Evolutionary conservation across 148 eudicot genomes (phyloP).

Genomic region (Euryodendron excelsum): DNA sequence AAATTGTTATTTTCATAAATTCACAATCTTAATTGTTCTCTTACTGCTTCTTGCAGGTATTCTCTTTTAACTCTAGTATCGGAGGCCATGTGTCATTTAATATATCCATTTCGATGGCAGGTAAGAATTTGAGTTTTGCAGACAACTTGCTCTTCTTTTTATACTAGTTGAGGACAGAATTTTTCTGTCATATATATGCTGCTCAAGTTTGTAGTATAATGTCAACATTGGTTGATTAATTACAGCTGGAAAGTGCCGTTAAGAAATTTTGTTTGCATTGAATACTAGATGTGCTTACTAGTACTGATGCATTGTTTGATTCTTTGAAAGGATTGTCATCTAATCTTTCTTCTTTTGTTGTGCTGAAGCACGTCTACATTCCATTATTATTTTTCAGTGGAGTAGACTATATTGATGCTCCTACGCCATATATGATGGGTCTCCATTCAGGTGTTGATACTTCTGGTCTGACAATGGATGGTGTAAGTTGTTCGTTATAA

Average conservation of each 20-base stretch:
- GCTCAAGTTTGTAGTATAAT: neutral
- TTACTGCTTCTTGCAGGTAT: slow-evolving; percentile 55
- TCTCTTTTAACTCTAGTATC: slow-evolving; percentile 92
- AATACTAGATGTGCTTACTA: slow-evolving; percentile 2
- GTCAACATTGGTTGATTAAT: neutral
- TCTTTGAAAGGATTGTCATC: slow-evolving; percentile 30
- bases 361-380: slow-evolving; percentile 99
- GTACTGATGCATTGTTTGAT: slow-evolving; percentile 11
- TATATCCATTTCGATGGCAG: slow-evolving; percentile 99
- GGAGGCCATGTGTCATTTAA: slow-evolving; percentile 92
- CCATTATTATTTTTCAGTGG: slow-evolving; percentile 99
- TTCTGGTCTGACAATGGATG: slow-evolving; percentile 86
- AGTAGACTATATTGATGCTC: slow-evolving; percentile 99
- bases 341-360: slow-evolving; percentile 41
- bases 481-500: slow-evolving; percentile 55
- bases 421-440: slow-evolving; percentile 99
- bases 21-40: neutral
- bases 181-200: neutral
- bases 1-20: neutral
- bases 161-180: neutral
- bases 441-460: slow-evolving; percentile 99
- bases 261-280: slow-evolving; percentile 1
- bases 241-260: neutral
- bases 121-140: slow-evolving; percentile 28
- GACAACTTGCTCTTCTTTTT: neutral